Base-by-base conservation (phyloP, 202 grass and related monocot genomes). In the Schoenoplectus tabernaemontani region DNA sequence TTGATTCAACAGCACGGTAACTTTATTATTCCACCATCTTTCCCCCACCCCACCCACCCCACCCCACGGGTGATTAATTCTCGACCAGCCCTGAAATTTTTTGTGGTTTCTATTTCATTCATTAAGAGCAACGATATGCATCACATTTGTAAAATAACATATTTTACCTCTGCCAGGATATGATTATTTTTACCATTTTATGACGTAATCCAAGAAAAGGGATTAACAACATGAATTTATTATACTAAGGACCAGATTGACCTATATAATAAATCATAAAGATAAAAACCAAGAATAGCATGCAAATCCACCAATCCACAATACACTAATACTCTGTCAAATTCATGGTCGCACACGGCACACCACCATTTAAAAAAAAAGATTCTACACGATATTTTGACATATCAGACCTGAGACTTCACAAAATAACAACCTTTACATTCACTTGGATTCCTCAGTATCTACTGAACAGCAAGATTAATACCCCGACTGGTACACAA, bases 401-500 rank as follows among this genome's bases (percentile, higher is more conserved):
- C 47, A 56, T 26, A 74, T 53, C 44, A 72, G 23, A 72, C 43
- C 50, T 23, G 39, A 50, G n/a, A n/a, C n/a, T n/a, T 51, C 44
- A 2, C 39, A 47, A 47, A 17, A 75, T 75, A 33, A 56, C 70
- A 53, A 34, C 30, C 30, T 75, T 36, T 75, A 75, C 70, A 75
- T 19, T 7, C 2, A 54, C 70, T 54, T 54, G 6, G 33, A 9
- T 7, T 36, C 6, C 39, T 33, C 39, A 50, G 26, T 30, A 50
- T 16, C 26, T 43, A 80, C 7, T 19, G 9, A 61, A 78, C 39
- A 78, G 20, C 33, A 5, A 78, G 17, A n/a, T 65, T 34, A 65
- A n/a, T 30, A 65, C n/a, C 59, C 77, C 51, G 37, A 50, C n/a
- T 65, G 39, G n/a, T n/a, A 48, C 58, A 65, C 41, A 22, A 80